These are phyloP conservation scores for Fusarium hainanense DNA, from an alignment of 2,329 filamentous ascomycete genomes.

Conservation along the genomic window DNA sequence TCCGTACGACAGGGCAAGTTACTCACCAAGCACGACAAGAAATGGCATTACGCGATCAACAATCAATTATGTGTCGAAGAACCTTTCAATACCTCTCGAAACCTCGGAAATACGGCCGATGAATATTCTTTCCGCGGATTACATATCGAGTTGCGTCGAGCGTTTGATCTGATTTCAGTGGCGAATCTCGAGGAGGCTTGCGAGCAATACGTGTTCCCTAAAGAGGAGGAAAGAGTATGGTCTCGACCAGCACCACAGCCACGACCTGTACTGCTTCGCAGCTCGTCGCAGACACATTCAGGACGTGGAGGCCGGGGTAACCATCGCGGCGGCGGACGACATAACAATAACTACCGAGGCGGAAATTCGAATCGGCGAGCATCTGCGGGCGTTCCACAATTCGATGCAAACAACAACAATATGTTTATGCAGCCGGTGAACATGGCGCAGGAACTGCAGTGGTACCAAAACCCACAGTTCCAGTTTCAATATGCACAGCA, in stretches of 20 bases:
- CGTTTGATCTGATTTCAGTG: conserved; percentile 83
- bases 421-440: conserved; percentile 59
- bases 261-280: conserved; percentile 68
- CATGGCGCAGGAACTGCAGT: conserved; percentile 61
- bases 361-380: conserved; percentile 62
- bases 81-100: conserved; percentile 89
- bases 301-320: conserved; percentile 62
- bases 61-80: conserved; percentile 95
- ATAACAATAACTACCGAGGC: conserved; percentile 57
- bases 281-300: conserved; percentile 69
- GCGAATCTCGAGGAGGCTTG: conserved; percentile 86
- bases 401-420: conserved; percentile 56
- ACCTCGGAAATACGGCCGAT: conserved; percentile 95
- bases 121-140: conserved; percentile 93
- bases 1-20: conserved; percentile 86
- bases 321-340: conserved; percentile 61
- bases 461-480: conserved; percentile 59
- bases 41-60: conserved; percentile 83
- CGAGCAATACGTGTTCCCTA: conserved; percentile 87
- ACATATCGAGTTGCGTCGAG: conserved; percentile 87
- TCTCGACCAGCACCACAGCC: conserved; percentile 66
- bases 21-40: conserved; percentile 85
- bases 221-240: conserved; percentile 76
- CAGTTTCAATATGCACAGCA: conserved; percentile 57
- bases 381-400: conserved; percentile 63